Conservation (phyloP, 345 rosid genomes). For the Ricinus communis region DNA sequence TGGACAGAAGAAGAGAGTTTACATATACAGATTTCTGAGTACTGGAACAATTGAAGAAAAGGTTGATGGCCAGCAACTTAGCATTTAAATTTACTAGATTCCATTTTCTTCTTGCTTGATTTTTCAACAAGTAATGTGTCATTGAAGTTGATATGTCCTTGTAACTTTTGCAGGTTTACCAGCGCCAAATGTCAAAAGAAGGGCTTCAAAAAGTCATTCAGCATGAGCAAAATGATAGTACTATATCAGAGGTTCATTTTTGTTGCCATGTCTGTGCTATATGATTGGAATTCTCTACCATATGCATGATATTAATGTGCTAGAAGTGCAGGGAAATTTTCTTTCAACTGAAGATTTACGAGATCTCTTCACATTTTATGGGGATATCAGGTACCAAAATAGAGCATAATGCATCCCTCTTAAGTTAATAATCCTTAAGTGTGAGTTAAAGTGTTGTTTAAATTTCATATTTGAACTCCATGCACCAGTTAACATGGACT, state of each 20-base stretch:
- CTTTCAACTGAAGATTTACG: conserved; percentile 87
- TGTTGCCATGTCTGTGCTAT: conserved; percentile 13
- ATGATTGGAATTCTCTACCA: conserved; percentile 7
- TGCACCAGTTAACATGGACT: neutral
- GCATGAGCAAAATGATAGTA: conserved; percentile 54
- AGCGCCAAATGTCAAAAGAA: conserved; percentile 98
- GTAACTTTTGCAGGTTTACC: conserved; percentile 67
- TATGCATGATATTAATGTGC: conserved; percentile 7
- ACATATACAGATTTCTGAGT: conserved; percentile 88
- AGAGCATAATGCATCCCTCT: neutral
- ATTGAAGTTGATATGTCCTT: neutral
- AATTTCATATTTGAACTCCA: neutral
- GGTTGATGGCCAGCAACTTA: conserved; percentile 39
- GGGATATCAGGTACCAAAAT: conserved; percentile 55
- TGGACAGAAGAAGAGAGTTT: conserved; percentile 98
- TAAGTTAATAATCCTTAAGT: neutral
- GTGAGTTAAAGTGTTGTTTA: neutral
- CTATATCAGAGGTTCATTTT: conserved; percentile 50
- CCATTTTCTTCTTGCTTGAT: conserved; percentile 7
- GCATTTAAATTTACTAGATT: neutral
- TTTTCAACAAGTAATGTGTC: conserved; percentile 8
- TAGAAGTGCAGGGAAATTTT: conserved; percentile 62
- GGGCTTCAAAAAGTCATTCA: conserved; percentile 98
- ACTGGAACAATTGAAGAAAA: conserved; percentile 99
- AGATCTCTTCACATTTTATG: conserved; percentile 79